Percentiles rank a stretch among this genome's conserved stretches.
phyloP scores from a whole-genome alignment of 371 early-diverging fungal genomes.

The Mucor mucedo region DNA sequence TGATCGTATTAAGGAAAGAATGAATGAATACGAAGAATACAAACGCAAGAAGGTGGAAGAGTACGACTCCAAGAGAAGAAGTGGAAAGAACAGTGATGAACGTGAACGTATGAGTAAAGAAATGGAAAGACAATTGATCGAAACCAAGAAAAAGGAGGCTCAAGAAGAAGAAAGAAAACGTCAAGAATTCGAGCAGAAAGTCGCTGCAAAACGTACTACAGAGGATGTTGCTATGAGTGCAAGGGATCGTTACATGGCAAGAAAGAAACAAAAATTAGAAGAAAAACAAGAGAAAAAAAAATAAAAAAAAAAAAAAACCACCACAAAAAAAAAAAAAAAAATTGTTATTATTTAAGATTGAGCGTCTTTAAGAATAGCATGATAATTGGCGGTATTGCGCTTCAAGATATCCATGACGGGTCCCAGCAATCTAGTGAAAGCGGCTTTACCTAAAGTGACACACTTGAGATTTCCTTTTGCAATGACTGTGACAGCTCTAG shows the following conservation, averaged over 20 bases:
- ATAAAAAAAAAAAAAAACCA: background rate
- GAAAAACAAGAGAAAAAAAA: conserved; percentile 12
- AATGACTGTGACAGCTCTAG: conserved; percentile 84
- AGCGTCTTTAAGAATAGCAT: conserved; percentile 16
- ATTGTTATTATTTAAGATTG: conserved; percentile 2
- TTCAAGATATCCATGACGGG: conserved; percentile 90
- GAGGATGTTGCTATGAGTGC: conserved; percentile 78
- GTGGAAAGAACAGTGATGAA: conserved; percentile 35
- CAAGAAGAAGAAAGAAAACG: conserved; percentile 58
- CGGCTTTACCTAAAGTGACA: conserved; percentile 87
- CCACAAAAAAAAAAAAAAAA: background rate
- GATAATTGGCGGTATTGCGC: conserved; percentile 19
- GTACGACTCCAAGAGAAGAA: conserved; percentile 32
- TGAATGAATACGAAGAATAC: conserved; percentile 54
- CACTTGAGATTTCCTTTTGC: conserved; percentile 88
- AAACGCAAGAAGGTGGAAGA: conserved; percentile 57
- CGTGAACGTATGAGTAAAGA: conserved; percentile 49
- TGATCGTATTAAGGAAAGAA: conserved; percentile 53
- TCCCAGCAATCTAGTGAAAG: conserved; percentile 90
- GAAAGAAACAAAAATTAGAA: conserved; percentile 65
- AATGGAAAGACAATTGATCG: conserved; percentile 61
- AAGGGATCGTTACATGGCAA: conserved; percentile 74
- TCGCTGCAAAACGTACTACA: conserved; percentile 68
- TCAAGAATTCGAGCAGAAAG: conserved; percentile 57
- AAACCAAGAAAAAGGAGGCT: conserved; percentile 53